phyloP scores from a whole-genome alignment of 2,329 filamentous ascomycete genomes.

The Xylaria sp. region DNA sequence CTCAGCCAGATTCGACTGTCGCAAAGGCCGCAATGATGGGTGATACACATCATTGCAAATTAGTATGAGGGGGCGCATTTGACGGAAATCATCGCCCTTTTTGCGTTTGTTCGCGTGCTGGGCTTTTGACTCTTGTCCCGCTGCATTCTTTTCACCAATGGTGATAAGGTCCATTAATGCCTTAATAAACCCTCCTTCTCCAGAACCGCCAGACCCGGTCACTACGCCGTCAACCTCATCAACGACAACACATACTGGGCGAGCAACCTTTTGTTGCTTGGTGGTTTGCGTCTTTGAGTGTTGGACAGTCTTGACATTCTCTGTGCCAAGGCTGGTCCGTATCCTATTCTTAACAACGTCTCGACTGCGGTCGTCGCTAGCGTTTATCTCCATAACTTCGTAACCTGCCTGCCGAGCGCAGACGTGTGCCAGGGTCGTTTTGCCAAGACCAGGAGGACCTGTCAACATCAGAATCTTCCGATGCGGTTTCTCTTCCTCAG shows the following conservation, averaged over 20 bases:
- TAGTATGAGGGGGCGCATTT: slow-evolving; percentile 88
- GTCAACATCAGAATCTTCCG: slow-evolving; percentile 90
- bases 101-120: slow-evolving; percentile 60
- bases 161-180: slow-evolving; percentile 91
- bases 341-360: slow-evolving; percentile 93
- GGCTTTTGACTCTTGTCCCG: slow-evolving; percentile 47
- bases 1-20: slow-evolving; percentile 87
- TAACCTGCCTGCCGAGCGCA: slow-evolving; percentile 96
- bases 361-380: slow-evolving; percentile 91
- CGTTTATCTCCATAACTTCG: slow-evolving; percentile 96
- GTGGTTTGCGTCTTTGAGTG: slow-evolving; percentile 63
- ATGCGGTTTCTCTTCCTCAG: slow-evolving; percentile 78
- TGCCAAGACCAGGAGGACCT: slow-evolving; percentile 91
- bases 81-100: slow-evolving; percentile 85
- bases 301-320: slow-evolving; percentile 84
- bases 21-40: slow-evolving; percentile 83
- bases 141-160: slow-evolving; percentile 83
- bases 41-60: slow-evolving; percentile 99
- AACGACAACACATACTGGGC: slow-evolving; percentile 91
- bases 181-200: slow-evolving; percentile 95
- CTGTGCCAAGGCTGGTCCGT: slow-evolving; percentile 89
- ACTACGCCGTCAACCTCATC: slow-evolving; percentile 98
- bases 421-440: slow-evolving; percentile 95
- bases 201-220: slow-evolving; percentile 77
- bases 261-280: slow-evolving; percentile 76